A percentile compares a stretch with the other conserved stretches of the same genome.
Evolutionary conservation across 2,329 filamentous ascomycete species (phyloP).

Genomic region (Stylonectria norvegica): DNA sequence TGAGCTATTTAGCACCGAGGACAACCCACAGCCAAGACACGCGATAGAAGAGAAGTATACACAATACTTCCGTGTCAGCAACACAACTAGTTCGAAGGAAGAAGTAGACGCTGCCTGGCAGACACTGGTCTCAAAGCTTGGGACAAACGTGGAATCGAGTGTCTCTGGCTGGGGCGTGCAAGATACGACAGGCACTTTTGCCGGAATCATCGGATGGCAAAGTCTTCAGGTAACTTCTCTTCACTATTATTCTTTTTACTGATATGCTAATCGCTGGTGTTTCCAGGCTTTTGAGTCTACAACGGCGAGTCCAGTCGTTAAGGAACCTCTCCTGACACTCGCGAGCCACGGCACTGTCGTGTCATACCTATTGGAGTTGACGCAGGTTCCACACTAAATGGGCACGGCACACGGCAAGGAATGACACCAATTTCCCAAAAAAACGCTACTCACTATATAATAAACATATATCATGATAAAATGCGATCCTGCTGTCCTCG

Average conservation of each 20-base stretch:
- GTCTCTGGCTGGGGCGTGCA: background rate
- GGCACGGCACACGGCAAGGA: background rate
- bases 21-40: background rate
- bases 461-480: background rate
- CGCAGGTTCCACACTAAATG: background rate
- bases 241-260: background rate
- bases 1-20: background rate
- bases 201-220: slow-evolving; percentile 1
- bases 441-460: background rate
- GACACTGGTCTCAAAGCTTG: background rate
- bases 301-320: background rate
- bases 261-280: background rate
- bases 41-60: background rate
- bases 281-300: background rate
- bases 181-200: background rate
- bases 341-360: background rate
- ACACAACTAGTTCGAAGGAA: background rate
- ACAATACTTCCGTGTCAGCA: background rate
- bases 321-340: background rate
- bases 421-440: too few species aligned
- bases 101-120: background rate
- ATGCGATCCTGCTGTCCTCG: too few species aligned
- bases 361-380: background rate
- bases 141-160: background rate
- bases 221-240: slow-evolving; percentile 1